Base-by-base conservation (phyloP, 2,329 filamentous ascomycete genomes). In the Fusarium torreyae region DNA sequence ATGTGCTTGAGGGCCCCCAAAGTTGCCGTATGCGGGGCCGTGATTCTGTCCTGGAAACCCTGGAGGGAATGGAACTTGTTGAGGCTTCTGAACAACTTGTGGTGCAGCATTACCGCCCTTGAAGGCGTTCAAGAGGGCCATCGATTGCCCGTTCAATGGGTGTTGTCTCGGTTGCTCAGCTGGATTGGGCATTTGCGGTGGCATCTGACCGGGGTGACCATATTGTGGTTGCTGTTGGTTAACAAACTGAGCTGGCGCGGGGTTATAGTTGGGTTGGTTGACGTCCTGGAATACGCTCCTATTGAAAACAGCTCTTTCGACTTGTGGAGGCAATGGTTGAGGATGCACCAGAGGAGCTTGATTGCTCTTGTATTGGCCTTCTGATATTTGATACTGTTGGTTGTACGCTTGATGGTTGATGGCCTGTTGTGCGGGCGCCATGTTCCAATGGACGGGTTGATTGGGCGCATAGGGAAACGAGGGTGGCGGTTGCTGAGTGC, bases 261-360 rank as follows among this genome's bases (percentile, higher is more conserved):
- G 34, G 20, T 60, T 24, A 20, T 70, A 58, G 20, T 59, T 62
- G 18, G 53, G 39, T 39, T 74, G 61, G 17, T 56, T 45, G 13
- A 68, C 69, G 15, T 78, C 76, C 57, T 77, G 78, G 40, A 76
- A 75, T 3, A 69, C 74, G 26, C 72, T 76, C 31, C 74, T 74
- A n/a, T 83, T 82, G 43, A 88, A 84, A 57, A 87, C 78, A 8
- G 83, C 82, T 64, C 84, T 83, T 61, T 88, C 87, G 2, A 87
- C 85, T 46, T 88, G 85, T 8, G 86, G 87, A 28, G 86, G 87
- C 13, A 86, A 75, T 11, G 86, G 84, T 54, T 87, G 86, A 1
- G 85, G 85, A 53, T 83, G 80, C 26, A 75, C 68, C 18, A 78
- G 65, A 24, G 71, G 66, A 26, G 72, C 66, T 28, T 73, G 73